Base-by-base conservation (phyloP, 2,329 filamentous ascomycete genomes). In the Emericellopsis atlantica region DNA sequence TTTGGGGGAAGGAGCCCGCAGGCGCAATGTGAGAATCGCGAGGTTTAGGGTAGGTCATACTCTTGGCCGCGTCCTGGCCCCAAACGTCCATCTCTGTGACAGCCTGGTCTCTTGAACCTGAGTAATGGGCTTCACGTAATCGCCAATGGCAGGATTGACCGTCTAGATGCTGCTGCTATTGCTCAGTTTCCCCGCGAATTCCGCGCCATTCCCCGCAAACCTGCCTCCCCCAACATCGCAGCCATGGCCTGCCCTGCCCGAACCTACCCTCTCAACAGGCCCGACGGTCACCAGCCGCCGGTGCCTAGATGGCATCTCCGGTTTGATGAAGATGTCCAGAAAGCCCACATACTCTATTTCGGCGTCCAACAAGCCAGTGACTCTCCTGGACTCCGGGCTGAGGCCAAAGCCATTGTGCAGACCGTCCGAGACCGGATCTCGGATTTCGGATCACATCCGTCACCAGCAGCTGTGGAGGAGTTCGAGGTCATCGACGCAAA, bases 251-350 rank as follows among this genome's bases (percentile, higher is more conserved):
- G n/a, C 18, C n/a, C 32, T 35, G 18, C n/a, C 9, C 52, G 55
- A n/a, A 48, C 43, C 6, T 55, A 57, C 36, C 52, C 55, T 6
- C 48, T 57, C 7, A 46, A 38, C 5, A 52, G 51, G 40, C 55
- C 55, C 2, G 40, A 49, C 7, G 50, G 54, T 16, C 55, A 58
- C 33, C 42, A 43, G 18, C 52, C 49, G 1, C 55, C 55, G 0
- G 45, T 58, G n/a, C 55, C 55, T 4, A 46, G 55, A 34, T 58
- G 52, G 51, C 49, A 54, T 16, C 44, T 58, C 4, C 39, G 43
- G 2, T 44, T 55, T 5, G 38, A 40, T 6, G 11, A 38, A 7
- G 46, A 41, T 5, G 40, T 47, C 2, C 43, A 42, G 3, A 43
- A 46, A 4, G 45, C 58, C 1, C 50, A 45, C 40, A 54, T 49